Percentiles rank a stretch among this genome's conserved stretches.
Evolutionary conservation across 1,139 yeast genomes (phyloP).

Genomic region (Spathaspora sp.): DNA sequence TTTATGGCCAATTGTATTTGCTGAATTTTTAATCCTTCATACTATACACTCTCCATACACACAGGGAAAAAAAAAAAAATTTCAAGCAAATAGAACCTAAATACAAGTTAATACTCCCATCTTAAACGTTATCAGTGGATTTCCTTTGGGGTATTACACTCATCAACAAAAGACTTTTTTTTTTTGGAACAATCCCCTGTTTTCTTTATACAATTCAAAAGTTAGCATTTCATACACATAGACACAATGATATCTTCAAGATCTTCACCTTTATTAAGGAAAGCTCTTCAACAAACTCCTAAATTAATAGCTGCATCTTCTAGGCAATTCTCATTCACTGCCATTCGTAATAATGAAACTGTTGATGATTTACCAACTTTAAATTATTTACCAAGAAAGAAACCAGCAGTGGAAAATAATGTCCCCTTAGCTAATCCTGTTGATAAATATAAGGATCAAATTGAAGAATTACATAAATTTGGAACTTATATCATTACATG

Average conservation of each 20-base stretch:
- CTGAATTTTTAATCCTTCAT: constrained; percentile 1
- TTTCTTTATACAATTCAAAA: neutral
- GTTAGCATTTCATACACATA: neutral
- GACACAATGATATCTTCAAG: constrained; percentile 1
- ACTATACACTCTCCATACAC: neutral
- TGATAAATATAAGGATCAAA: constrained; percentile 66
- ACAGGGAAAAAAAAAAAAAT: neutral
- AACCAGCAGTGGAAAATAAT: constrained; percentile 29
- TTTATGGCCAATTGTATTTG: neutral
- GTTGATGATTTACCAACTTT: constrained; percentile 38
- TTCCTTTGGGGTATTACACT: neutral
- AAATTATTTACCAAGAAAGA: constrained; percentile 40
- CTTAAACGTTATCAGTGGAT: neutral
- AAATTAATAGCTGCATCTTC: constrained; percentile 2
- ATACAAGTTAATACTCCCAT: neutral
- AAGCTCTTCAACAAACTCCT: constrained; percentile 2
- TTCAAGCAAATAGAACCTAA: neutral
- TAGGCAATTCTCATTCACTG: constrained; percentile 13
- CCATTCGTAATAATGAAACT: constrained; percentile 12
- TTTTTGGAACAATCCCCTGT: neutral
- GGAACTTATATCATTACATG: constrained; percentile 79
- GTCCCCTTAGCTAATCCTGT: constrained; percentile 77
- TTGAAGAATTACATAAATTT: constrained; percentile 77
- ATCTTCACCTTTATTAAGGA: neutral
- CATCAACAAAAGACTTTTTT: neutral